Evolutionary conservation across 2,329 filamentous ascomycete species (phyloP).

Genomic region (Endocalyx cinctus): DNA sequence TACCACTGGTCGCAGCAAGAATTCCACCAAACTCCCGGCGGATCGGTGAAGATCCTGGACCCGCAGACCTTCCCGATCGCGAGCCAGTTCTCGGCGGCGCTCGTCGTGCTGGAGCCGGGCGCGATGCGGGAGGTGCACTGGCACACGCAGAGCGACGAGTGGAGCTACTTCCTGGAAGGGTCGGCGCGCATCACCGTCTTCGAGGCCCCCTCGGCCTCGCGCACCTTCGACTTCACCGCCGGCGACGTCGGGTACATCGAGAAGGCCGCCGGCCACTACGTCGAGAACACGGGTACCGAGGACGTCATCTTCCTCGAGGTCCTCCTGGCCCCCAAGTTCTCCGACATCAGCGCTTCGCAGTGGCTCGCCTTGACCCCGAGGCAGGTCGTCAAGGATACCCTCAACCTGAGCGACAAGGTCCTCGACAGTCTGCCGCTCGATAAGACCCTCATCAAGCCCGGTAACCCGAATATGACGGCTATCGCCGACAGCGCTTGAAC

Average conservation of each 20-base stretch:
- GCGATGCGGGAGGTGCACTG: constrained; percentile 62
- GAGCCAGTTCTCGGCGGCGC: constrained; percentile 47
- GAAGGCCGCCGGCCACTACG: constrained; percentile 50
- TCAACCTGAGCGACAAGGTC: constrained; percentile 35
- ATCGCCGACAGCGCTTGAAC: too few species aligned
- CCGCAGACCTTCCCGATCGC: constrained; percentile 53
- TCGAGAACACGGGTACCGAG: constrained; percentile 56
- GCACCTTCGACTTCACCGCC: constrained; percentile 56
- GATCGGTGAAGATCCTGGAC: constrained; percentile 57
- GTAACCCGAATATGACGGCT: constrained; percentile 33
- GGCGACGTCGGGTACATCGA: constrained; percentile 58
- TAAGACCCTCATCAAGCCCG: constrained; percentile 38
- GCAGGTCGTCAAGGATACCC: constrained; percentile 54
- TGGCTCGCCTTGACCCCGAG: constrained; percentile 55
- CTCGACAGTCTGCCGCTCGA: constrained; percentile 34
- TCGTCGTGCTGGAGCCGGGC: constrained; percentile 56
- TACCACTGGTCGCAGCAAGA: constrained; percentile 49
- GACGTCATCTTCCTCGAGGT: constrained; percentile 58
- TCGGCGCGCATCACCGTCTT: constrained; percentile 53
- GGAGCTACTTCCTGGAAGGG: constrained; percentile 56
- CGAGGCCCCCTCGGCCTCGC: constrained; percentile 41
- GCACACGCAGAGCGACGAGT: constrained; percentile 57
- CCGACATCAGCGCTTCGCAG: constrained; percentile 52
- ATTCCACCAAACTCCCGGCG: constrained; percentile 48
- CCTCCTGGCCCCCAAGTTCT: constrained; percentile 46